Base-by-base conservation (phyloP, 768 basidiomycete genomes). In the Pisolithus microcarpus region DNA sequence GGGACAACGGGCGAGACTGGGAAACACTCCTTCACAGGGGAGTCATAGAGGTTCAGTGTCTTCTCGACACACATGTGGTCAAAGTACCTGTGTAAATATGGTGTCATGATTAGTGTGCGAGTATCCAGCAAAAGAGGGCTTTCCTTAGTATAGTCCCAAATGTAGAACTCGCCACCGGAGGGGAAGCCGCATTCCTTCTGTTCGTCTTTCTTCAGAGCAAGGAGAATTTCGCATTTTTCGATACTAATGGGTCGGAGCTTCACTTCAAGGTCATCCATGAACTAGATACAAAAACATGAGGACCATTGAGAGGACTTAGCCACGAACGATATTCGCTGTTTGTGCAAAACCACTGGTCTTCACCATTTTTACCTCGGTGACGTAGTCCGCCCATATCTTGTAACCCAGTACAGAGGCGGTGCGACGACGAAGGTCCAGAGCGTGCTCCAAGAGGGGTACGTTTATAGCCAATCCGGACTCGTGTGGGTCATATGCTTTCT, bases 1-100 rank as follows among this genome's bases (percentile, higher is more conserved):
- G 88, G 86, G 11, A 93, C 85, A 39, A 93, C 88, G 15, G 83
- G 78, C 3, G 81, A 74, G 3, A 92, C 91, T 0, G 90, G 89
- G 77, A 94, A 92, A 65, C 91, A 90, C 64, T 92, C 85, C 68
- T 92, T 91, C 56, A 93, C 81, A 11, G 83, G 71, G 55, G 78
- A 77, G 57, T 91, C 87, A 53, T 92, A 87, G 37, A 91, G 75
- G 36, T 76, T 72, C 26, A 92, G 72, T n/a, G 75, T 74, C 58
- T 77, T 72, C 66, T 91, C 85, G 48, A 84, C 71, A 60, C 71
- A 87, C 43, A 67, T 53, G 24, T 63, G 57, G 48, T 65, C 65
- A 36, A 68, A 67, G 39, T 65, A 67, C 53, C 61, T 73, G 21
- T 21, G 4, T 19, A 8, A 24, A 24, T 24, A 38, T 28, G 40